These are phyloP conservation scores for Chaetomium olivaceum DNA, from an alignment of 2,329 filamentous ascomycete genomes.

Conservation along the genomic window DNA sequence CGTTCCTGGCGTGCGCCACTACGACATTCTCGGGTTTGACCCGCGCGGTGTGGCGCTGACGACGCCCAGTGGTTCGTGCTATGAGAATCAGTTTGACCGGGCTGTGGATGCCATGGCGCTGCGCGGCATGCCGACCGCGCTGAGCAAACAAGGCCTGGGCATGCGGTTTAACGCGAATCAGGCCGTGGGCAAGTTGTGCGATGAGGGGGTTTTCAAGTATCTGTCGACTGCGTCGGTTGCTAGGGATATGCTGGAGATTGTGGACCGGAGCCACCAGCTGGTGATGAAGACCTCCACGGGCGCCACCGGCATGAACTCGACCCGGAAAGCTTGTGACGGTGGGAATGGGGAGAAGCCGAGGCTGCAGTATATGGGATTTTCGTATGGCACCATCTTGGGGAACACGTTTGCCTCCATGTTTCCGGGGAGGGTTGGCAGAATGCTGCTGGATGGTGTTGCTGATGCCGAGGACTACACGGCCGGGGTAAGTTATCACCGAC, in stretches of 20 bases:
- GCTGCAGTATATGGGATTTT: slow-evolving; percentile 49
- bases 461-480: slow-evolving; percentile 40
- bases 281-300: not conserved
- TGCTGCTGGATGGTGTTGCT: slow-evolving; percentile 49
- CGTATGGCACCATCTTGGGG: slow-evolving; percentile 49
- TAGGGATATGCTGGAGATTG: slow-evolving; percentile 33
- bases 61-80: slow-evolving; percentile 43
- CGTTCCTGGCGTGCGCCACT: slow-evolving; percentile 31
- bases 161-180: slow-evolving; percentile 1
- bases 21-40: slow-evolving; percentile 50
- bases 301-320: not conserved
- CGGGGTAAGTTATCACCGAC: slow-evolving; percentile 11
- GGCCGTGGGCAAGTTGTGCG: slow-evolving; percentile 6
- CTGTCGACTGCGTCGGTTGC: slow-evolving; percentile 30
- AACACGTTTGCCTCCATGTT: slow-evolving; percentile 45
- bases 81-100: slow-evolving; percentile 7
- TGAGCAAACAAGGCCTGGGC: slow-evolving; percentile 7
- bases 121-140: not conserved
- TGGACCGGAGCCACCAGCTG: slow-evolving; percentile 22
- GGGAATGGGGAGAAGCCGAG: slow-evolving; percentile 18
- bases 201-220: slow-evolving; percentile 9
- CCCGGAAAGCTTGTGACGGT: not conserved
- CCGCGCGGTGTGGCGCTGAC: slow-evolving; percentile 46
- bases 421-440: slow-evolving; percentile 39
- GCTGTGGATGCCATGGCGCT: not conserved